phyloP scores from a whole-genome alignment of 768 basidiomycete genomes.

The Sarcodon aspratus region DNA sequence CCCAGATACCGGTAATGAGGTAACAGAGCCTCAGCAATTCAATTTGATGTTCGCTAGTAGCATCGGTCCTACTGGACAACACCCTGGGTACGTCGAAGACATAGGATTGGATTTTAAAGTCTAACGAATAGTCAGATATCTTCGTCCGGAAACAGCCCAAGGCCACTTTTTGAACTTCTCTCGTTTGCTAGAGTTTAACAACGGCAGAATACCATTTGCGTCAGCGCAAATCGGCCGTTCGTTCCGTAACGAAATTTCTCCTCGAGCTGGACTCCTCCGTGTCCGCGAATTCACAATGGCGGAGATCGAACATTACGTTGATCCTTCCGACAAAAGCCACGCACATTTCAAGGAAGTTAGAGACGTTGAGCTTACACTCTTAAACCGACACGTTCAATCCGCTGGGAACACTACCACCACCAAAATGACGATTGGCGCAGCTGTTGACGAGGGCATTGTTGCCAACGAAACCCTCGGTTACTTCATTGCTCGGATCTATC shows the following conservation, averaged over 20 bases:
- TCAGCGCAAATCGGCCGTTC: constrained; percentile 94
- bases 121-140: constrained; percentile 41
- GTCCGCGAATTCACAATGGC: constrained; percentile 99
- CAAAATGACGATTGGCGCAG: constrained; percentile 75
- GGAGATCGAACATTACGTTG: constrained; percentile 98
- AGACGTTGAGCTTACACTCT: constrained; percentile 61
- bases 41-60: constrained; percentile 98
- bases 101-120: neutral
- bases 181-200: constrained; percentile 95
- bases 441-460: constrained; percentile 75
- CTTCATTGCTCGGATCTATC: constrained; percentile 87
- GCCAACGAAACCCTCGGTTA: constrained; percentile 98
- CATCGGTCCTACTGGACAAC: constrained; percentile 95
- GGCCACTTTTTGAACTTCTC: constrained; percentile 99
- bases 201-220: constrained; percentile 91
- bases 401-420: constrained; percentile 56
- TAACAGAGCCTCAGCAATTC: constrained; percentile 89
- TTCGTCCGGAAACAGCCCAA: constrained; percentile 97
- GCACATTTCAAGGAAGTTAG: constrained; percentile 73
- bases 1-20: constrained; percentile 88
- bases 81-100: constrained; percentile 61
- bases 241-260: constrained; percentile 98
- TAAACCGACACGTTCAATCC: constrained; percentile 77
- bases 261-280: constrained; percentile 89
- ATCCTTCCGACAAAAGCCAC: constrained; percentile 87